Evolutionary conservation across 78 protist genomes (phyloP).

Genomic region (Cavenderia fasciculata): DNA sequence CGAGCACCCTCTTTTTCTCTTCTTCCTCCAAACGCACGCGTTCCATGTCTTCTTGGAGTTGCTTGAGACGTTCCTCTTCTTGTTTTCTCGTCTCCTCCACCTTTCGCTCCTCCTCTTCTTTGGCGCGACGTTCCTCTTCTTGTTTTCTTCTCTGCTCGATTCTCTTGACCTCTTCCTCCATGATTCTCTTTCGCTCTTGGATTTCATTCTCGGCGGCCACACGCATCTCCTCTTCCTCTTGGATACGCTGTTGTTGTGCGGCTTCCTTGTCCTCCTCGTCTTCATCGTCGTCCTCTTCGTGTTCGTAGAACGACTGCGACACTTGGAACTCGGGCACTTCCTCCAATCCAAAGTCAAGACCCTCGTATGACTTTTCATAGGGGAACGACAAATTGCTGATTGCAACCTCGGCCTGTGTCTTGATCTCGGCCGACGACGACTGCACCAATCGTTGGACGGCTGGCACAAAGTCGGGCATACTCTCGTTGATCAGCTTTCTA

Average conservation of each 20-base stretch:
- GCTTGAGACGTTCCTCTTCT: slow-evolving; percentile 25
- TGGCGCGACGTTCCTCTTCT: slow-evolving; percentile 51
- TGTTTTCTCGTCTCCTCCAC: neutral
- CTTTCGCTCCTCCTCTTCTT: slow-evolving; percentile 27
- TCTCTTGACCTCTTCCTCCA: slow-evolving; percentile 74
- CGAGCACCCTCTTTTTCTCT: neutral
- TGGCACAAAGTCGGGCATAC: slow-evolving; percentile 38
- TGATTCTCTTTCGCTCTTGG: slow-evolving; percentile 60
- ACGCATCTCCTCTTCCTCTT: slow-evolving; percentile 61
- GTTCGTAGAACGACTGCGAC: slow-evolving; percentile 50
- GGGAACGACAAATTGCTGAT: slow-evolving; percentile 65
- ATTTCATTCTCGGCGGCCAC: slow-evolving; percentile 49
- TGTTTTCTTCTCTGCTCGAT: slow-evolving; percentile 59
- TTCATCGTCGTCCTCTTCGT: slow-evolving; percentile 63
- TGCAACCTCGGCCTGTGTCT: slow-evolving; percentile 48
- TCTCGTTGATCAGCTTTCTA: slow-evolving; percentile 70
- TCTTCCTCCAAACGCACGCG: slow-evolving; percentile 23
- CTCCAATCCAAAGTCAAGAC: slow-evolving; percentile 64
- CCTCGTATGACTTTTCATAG: slow-evolving; percentile 56
- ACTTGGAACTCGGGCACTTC: slow-evolving; percentile 24
- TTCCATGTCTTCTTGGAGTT: slow-evolving; percentile 39
- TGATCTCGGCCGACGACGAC: slow-evolving; percentile 13
- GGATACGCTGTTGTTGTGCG: neutral
- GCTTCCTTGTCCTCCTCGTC: slow-evolving; percentile 50
- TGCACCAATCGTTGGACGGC: slow-evolving; percentile 13